Evolutionary conservation across 305 asterid genomes (phyloP), one percentile per base, ranked within the genome.

Genomic region (Ruellia speciosa): DNA sequence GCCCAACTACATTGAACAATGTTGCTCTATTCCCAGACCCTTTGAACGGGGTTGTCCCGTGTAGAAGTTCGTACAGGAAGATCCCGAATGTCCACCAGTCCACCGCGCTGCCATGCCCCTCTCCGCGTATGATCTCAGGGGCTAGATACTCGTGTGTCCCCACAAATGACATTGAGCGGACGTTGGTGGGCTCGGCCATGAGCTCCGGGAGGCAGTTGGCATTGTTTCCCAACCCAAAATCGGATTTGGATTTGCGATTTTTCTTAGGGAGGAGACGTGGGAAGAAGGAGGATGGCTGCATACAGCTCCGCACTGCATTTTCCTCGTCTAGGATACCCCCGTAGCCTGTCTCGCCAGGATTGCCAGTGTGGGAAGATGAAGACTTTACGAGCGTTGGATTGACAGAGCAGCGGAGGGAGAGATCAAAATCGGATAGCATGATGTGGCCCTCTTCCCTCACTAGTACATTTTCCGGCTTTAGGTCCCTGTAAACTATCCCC

Each of bases 11-110:
- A 12, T 89, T 89, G 56, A 74, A 79, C 6, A 89, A 70, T 0
- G 97, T 86, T 0, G 92, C 97, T 0, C 92, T 80, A 19, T 89
- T 86, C 0, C 97, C 97, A 7, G 80, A 41, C 0, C 97, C 97
- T 63, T 89, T 89, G 58, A 89, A 89, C 11, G 97, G 97, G 0
- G 97, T 89, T 12, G 80, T 86, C 20, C 97, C 97, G 13, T 76
- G 93, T 16, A 89, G 52, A 40, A 89, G 93, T 75, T 89, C 97
- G 9, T 86, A 89, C 54, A 89, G 60, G 76, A 89, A 89, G 24
- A 89, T 89, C 5, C 97, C 97, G 14, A 84, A 86, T 0, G 97
- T 89, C 97, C 97, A 89, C 97, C 97, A 89, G 56, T 89, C 97
- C 52, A 89, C 97, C 9, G 97, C 97, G 55, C 97, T 89, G 7